phyloP scores from a whole-genome alignment of 768 basidiomycete genomes.

The Lentinula sp. region DNA sequence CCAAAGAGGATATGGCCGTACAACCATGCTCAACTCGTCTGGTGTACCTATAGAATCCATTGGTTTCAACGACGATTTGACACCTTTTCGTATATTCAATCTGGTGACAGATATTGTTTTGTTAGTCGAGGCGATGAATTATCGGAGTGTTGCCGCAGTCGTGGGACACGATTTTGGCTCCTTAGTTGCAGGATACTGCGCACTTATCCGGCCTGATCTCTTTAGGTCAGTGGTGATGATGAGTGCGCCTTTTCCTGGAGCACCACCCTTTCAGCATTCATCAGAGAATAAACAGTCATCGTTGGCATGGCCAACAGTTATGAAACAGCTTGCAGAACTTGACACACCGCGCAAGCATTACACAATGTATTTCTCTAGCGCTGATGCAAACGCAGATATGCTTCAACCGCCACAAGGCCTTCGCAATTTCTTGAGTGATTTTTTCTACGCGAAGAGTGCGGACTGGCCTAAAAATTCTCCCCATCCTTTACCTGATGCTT shows the following conservation, averaged over 20 bases:
- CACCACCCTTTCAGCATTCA: constrained; percentile 23
- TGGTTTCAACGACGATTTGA: constrained; percentile 41
- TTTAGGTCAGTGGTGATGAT: constrained; percentile 53
- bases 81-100: constrained; percentile 45
- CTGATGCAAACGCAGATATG: constrained; percentile 42
- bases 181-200: constrained; percentile 42
- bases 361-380: constrained; percentile 40
- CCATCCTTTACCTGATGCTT: constrained; percentile 27
- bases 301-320: constrained; percentile 1
- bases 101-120: constrained; percentile 44
- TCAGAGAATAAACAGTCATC: not conserved
- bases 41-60: constrained; percentile 14
- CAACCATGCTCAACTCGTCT: constrained; percentile 13
- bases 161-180: constrained; percentile 63
- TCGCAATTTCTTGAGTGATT: constrained; percentile 42
- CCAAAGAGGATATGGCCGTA: constrained; percentile 48
- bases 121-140: constrained; percentile 46
- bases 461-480: constrained; percentile 40
- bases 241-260: constrained; percentile 51
- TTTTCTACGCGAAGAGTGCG: constrained; percentile 55
- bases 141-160: constrained; percentile 38
- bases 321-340: constrained; percentile 28
- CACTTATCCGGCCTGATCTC: constrained; percentile 49
- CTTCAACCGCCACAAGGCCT: constrained; percentile 35
- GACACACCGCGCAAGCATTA: constrained; percentile 55